These are phyloP conservation scores for Sanghuangporus sanghuang DNA, from an alignment of 1,284 basidiomycete species.

Conservation along the genomic window DNA sequence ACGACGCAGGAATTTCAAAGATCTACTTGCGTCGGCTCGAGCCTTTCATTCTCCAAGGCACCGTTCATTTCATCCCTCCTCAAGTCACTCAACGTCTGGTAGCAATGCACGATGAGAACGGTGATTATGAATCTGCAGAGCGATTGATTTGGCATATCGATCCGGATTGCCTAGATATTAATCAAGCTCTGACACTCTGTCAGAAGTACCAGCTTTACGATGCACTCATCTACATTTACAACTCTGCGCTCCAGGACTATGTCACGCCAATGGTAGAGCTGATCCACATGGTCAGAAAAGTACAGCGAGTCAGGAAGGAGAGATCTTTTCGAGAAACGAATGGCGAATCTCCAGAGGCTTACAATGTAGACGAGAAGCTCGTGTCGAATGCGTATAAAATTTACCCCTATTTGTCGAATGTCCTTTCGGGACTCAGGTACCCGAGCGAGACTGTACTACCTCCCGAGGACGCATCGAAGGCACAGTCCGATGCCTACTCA, in stretches of 20 bases:
- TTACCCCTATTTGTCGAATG: conserved; percentile 85
- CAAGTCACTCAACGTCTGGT: conserved; percentile 85
- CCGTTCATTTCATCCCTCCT: conserved; percentile 75
- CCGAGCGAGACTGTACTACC: conserved; percentile 77
- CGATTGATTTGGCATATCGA: conserved; percentile 95
- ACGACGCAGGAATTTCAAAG: conserved; percentile 78
- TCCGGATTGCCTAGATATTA: conserved; percentile 86
- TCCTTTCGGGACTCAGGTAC: conserved; percentile 83
- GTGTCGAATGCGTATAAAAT: conserved; percentile 87
- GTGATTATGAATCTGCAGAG: conserved; percentile 76
- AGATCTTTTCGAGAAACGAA: conserved; percentile 24
- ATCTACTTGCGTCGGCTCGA: conserved; percentile 88
- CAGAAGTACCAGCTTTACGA: conserved; percentile 84
- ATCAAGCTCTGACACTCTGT: conserved; percentile 88
- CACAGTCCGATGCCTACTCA: conserved; percentile 68
- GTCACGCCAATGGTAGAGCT: conserved; percentile 87
- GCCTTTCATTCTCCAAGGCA: conserved; percentile 74
- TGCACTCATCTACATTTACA: conserved; percentile 93
- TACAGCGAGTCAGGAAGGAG: conserved; percentile 47
- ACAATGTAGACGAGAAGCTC: conserved; percentile 35
- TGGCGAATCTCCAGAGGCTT: conserved; percentile 25
- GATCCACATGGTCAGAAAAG: conserved; percentile 68
- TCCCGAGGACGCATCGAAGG: conserved; percentile 56
- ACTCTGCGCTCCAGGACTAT: conserved; percentile 82
- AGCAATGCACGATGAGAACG: conserved; percentile 68